Evolutionary conservation across 257 asterid genomes (phyloP), one percentile per base, ranked within the genome.

Genomic region (Nicotiana paniculata): DNA sequence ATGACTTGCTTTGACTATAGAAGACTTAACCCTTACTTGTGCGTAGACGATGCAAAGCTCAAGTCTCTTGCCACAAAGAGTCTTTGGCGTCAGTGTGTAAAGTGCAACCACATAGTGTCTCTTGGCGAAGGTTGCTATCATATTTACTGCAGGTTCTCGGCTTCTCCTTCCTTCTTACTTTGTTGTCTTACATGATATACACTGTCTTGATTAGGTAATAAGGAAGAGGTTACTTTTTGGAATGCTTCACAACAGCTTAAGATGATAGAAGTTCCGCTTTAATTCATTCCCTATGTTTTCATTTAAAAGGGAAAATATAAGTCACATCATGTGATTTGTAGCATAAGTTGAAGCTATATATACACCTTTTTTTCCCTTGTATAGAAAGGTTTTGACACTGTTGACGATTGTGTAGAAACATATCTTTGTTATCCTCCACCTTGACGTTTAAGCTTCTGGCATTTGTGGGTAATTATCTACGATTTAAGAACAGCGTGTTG

Each of bases 41-140:
- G 59, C 17, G 63, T 62, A 30, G 89, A 79, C 7, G 85, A 86
- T 18, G 54, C 67, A 39, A 77, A 68, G 82, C 57, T 86, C 10
- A 77, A 63, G 67, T 59, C 80, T 55, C 86, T 85, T 10, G 86
- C 86, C 12, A 55, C 46, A 21, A 28, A 76, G 51, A 48, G 67
- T 28, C 24, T 55, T 7, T 85, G 88, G 88, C 70, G 84, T 16
- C 82, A 64, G 72, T 85, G 88, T 64, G 39, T 67, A 9, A 85
- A 79, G 82, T 85, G 88, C 35, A 82, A 65, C 67, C 86, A 85
- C 43, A 85, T 85, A 86, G 81, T 85, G 51, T 82, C 81, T 11
- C 86, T 82, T 57, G 68, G 11, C 6, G 79, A 32, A 9, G 88
- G 88, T 81, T 85, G 88, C 82, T 70, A 79, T 74, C 88, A 85